phyloP scores from a whole-genome alignment of 768 basidiomycete genomes.

The Termitomyces sp. region DNA sequence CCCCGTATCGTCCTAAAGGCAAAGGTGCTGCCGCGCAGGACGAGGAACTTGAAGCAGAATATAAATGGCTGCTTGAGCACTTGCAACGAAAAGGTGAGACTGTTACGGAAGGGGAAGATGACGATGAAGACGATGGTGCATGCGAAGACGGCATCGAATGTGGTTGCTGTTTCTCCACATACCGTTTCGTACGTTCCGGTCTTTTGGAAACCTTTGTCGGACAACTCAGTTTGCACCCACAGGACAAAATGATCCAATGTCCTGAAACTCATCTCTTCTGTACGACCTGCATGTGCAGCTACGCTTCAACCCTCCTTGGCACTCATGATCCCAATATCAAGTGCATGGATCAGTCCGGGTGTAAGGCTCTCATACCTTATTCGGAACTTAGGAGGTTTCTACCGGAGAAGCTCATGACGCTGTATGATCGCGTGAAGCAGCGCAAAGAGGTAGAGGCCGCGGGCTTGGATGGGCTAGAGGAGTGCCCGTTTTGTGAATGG shows the following conservation, averaged over 20 bases:
- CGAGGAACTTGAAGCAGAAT: slow-evolving; percentile 38
- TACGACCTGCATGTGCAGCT: slow-evolving; percentile 57
- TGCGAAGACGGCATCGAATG: slow-evolving; percentile 68
- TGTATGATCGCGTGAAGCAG: slow-evolving; percentile 73
- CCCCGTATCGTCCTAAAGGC: slow-evolving; percentile 20
- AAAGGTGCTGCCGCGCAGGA: slow-evolving; percentile 26
- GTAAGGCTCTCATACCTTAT: slow-evolving; percentile 60
- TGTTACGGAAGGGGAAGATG: slow-evolving; percentile 22
- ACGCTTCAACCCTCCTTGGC: slow-evolving; percentile 64
- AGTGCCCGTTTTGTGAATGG: slow-evolving; percentile 90
- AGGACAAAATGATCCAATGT: slow-evolving; percentile 88
- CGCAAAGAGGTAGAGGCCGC: slow-evolving; percentile 78
- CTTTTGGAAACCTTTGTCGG: neutral
- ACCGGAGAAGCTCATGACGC: slow-evolving; percentile 53
- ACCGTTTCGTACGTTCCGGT: slow-evolving; percentile 54
- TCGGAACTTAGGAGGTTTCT: slow-evolving; percentile 69
- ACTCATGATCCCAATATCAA: slow-evolving; percentile 53
- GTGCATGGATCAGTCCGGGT: slow-evolving; percentile 83
- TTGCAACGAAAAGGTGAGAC: slow-evolving; percentile 3
- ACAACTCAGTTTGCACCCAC: neutral
- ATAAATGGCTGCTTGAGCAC: slow-evolving; percentile 38
- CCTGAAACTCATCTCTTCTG: slow-evolving; percentile 90
- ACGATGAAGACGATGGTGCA: slow-evolving; percentile 22
- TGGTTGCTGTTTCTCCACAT: slow-evolving; percentile 78
- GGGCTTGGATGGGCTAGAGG: slow-evolving; percentile 73